Evolutionary conservation across 139 green algal species (phyloP).

Genomic region (Chlorella sorokiniana): DNA sequence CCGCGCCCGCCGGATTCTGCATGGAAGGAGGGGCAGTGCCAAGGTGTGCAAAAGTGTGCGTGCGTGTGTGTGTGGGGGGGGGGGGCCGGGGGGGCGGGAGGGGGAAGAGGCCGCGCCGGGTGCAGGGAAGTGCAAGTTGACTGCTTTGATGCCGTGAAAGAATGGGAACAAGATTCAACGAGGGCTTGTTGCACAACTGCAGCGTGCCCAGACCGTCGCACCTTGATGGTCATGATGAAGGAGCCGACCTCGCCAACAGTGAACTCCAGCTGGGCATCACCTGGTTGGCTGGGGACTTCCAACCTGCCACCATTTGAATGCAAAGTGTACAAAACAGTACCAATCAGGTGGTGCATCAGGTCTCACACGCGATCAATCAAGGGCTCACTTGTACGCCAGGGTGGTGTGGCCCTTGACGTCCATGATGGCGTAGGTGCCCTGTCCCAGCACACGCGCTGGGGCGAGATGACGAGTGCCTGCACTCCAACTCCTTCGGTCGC

Average conservation of each 20-base stretch:
- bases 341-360: too few relatives aligned
- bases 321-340: not conserved
- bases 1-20: slow-evolving; percentile 27
- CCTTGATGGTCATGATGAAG: slow-evolving; percentile 45
- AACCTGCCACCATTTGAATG: slow-evolving; percentile 24
- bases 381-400: slow-evolving; percentile 44
- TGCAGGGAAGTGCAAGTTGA: too few relatives aligned
- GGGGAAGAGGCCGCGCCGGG: too few relatives aligned
- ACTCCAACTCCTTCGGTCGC: not conserved
- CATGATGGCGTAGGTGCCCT: slow-evolving; percentile 44
- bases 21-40: not conserved
- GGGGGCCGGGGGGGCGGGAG: too few relatives aligned
- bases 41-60: too few relatives aligned
- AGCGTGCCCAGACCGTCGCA: too few relatives aligned
- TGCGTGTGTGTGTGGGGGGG: too few relatives aligned
- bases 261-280: slow-evolving; percentile 51
- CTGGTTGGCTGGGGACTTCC: slow-evolving; percentile 35
- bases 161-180: too few relatives aligned
- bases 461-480: slow-evolving; percentile 26
- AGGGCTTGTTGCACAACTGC: too few relatives aligned
- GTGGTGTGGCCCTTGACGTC: slow-evolving; percentile 12
- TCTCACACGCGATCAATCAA: not conserved
- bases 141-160: too few relatives aligned
- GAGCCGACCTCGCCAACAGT: slow-evolving; percentile 32
- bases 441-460: slow-evolving; percentile 35